phyloP scores from a whole-genome alignment of 495 filamentous ascomycete species.

The Bathelium albidoporum region DNA sequence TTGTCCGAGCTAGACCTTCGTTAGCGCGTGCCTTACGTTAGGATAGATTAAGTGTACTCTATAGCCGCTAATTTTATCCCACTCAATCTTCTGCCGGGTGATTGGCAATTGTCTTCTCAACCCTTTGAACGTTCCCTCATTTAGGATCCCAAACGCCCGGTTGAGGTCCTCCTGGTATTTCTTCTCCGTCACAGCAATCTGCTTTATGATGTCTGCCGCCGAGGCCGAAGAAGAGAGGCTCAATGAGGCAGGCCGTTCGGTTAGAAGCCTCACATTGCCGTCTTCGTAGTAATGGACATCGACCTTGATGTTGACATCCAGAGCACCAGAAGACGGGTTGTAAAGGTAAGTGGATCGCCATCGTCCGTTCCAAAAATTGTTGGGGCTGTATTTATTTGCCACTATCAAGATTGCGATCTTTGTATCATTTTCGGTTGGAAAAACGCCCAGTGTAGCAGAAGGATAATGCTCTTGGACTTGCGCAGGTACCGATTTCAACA shows the following conservation, averaged over 20 bases:
- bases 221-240: conserved; percentile 46
- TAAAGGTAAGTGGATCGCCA: conserved; percentile 85
- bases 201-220: conserved; percentile 57
- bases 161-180: conserved; percentile 96
- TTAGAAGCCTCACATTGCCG: conserved; percentile 87
- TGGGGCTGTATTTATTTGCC: conserved; percentile 92
- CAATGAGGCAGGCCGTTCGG: conserved; percentile 58
- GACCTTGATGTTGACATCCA: conserved; percentile 62
- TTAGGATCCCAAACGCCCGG: conserved; percentile 72
- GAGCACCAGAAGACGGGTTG: conserved; percentile 48
- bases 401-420: conserved; percentile 73
- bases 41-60: conserved; percentile 39
- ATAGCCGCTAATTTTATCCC: conserved; percentile 98
- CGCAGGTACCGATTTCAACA: conserved; percentile 62
- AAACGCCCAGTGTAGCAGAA: conserved; percentile 66
- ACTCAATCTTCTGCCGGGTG: conserved; percentile 97
- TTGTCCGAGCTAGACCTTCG: conserved; percentile 32
- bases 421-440: conserved; percentile 64
- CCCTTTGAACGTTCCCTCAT: conserved; percentile 90
- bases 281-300: conserved; percentile 99
- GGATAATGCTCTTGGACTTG: conserved; percentile 88
- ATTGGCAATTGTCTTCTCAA: conserved; percentile 88
- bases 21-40: conserved; percentile 18
- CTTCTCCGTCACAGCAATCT: conserved; percentile 70
- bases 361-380: conserved; percentile 98